These are phyloP conservation scores for Colletotrichum sp. DNA, from an alignment of 2,329 filamentous ascomycete species.

Conservation along the genomic window DNA sequence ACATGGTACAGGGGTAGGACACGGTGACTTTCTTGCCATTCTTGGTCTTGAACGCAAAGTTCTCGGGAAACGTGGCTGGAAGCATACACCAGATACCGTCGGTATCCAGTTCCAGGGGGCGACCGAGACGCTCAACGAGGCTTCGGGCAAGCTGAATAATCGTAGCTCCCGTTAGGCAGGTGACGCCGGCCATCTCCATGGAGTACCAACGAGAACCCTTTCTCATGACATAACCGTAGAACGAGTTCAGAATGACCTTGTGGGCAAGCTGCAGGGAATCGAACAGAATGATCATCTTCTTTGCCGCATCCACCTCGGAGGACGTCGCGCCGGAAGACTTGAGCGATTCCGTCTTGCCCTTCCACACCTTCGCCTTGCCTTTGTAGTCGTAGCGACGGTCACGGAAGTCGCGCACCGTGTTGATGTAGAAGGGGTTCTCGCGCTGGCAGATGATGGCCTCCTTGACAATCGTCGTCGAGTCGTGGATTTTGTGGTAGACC, in stretches of 20 bases:
- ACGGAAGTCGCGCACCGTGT: conserved; percentile 94
- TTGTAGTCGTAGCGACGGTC: conserved; percentile 99
- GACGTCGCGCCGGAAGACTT: conserved; percentile 81
- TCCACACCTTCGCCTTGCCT: conserved; percentile 97
- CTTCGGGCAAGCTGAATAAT: conserved; percentile 97
- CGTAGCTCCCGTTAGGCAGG: conserved; percentile 91
- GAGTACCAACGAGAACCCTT: conserved; percentile 99
- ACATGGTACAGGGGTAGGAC: conserved; percentile 98
- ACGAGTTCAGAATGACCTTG: conserved; percentile 98
- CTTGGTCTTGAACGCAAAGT: conserved; percentile 92
- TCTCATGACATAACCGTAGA: conserved; percentile 99
- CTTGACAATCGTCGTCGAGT: conserved; percentile 87
- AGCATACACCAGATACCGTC: conserved; percentile 99
- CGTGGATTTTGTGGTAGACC: conserved; percentile 99
- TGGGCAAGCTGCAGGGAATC: conserved; percentile 96
- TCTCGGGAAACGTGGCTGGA: conserved; percentile 94
- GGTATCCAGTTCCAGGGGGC: conserved; percentile 93
- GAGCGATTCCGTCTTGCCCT: conserved; percentile 88
- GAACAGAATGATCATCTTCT: conserved; percentile 98
- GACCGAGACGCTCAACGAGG: conserved; percentile 89
- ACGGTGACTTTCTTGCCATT: conserved; percentile 97
- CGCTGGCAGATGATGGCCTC: conserved; percentile 98
- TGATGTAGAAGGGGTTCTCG: conserved; percentile 97
- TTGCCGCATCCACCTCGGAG: conserved; percentile 86
- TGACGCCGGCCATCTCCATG: conserved; percentile 98